These are phyloP conservation scores for Dioscorea zingiberensis DNA, from an alignment of 106 monocot species.

Conservation along the genomic window DNA sequence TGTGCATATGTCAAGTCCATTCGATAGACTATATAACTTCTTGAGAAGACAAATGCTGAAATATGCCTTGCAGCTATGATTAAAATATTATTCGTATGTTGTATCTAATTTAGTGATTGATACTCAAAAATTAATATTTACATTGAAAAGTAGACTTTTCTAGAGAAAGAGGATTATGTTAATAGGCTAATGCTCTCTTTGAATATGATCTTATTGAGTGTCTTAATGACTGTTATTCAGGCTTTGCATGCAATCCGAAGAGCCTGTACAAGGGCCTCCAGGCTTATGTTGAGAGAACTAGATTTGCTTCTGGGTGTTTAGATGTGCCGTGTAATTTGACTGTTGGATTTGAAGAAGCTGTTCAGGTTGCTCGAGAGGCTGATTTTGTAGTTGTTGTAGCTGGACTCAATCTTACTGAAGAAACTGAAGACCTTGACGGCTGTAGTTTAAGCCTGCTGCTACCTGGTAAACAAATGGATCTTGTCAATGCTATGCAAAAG, in stretches of 20 bases:
- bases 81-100: too few species aligned
- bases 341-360: constrained; percentile 49
- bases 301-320: constrained; percentile 50
- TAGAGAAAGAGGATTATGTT: too few species aligned
- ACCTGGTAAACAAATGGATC: constrained; percentile 76
- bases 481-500: constrained; percentile 30
- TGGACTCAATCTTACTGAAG: constrained; percentile 67
- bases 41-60: too few species aligned
- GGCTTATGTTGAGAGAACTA: constrained; percentile 20
- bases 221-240: constrained; percentile 12
- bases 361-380: constrained; percentile 33
- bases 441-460: constrained; percentile 62
- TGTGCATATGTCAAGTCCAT: not conserved
- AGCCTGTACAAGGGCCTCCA: constrained; percentile 55
- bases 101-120: too few species aligned
- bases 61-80: too few species aligned
- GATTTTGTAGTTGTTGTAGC: constrained; percentile 60
- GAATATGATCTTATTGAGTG: too few species aligned
- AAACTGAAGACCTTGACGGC: constrained; percentile 76
- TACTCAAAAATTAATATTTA: too few species aligned
- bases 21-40: too few species aligned
- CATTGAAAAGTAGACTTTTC: too few species aligned
- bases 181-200: too few species aligned
- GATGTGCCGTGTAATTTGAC: constrained; percentile 40
- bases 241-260: constrained; percentile 46